These are phyloP conservation scores for Knoxdaviesia capensis DNA, from an alignment of 2,329 filamentous ascomycete species.

Conservation along the genomic window DNA sequence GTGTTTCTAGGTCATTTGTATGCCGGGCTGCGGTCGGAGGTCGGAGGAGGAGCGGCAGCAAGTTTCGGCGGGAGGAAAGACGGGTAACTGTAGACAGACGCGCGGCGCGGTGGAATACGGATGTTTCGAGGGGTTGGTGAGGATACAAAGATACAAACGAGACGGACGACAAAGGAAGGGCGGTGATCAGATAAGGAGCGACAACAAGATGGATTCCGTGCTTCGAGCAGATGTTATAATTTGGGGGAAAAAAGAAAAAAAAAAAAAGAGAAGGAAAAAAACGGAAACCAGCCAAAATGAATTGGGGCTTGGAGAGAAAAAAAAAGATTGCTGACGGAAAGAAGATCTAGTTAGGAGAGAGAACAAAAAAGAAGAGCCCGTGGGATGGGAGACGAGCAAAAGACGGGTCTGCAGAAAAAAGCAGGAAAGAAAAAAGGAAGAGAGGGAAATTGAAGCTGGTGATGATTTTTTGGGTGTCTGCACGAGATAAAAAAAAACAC, in stretches of 20 bases:
- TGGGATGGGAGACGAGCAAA: background rate
- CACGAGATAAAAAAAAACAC: background rate
- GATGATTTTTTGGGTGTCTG: background rate
- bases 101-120: background rate
- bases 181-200: no score
- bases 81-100: background rate
- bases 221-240: background rate
- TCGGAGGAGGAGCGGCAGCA: no score
- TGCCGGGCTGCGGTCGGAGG: no score
- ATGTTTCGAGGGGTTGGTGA: background rate
- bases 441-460: background rate
- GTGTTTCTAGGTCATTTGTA: background rate
- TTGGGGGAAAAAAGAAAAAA: background rate
- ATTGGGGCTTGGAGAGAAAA: no score
- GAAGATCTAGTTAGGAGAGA: background rate
- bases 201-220: background rate
- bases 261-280: background rate
- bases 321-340: background rate
- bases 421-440: background rate
- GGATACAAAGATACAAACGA: background rate
- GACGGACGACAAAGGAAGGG: no score
- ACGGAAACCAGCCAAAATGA: background rate
- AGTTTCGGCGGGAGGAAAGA: no score
- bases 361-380: background rate
- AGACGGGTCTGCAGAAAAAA: background rate